Percentiles rank a stretch among this genome's conserved stretches.
Conservation (phyloP, 306 rosid genomes). For the Trifolium subterraneum region DNA sequence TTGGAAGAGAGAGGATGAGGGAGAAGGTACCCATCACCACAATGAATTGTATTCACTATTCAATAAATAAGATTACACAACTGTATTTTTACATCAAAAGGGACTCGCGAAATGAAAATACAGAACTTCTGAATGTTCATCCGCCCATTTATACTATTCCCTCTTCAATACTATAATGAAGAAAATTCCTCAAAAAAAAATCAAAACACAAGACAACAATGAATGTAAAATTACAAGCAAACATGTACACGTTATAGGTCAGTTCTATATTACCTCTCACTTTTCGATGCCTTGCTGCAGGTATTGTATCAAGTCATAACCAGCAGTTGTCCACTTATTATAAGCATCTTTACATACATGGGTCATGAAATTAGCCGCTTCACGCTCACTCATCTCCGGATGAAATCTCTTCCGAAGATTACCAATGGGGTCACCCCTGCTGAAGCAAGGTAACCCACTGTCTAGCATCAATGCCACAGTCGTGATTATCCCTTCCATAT, state of each 20-base stretch:
- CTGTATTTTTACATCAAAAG: constrained; percentile 48
- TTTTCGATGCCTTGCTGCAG: constrained; percentile 99
- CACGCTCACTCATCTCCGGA: constrained; percentile 96
- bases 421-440: constrained; percentile 96
- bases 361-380: constrained; percentile 97
- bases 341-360: constrained; percentile 96
- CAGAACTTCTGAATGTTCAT: constrained; percentile 34
- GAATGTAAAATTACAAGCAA: constrained; percentile 52
- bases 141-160: constrained; percentile 43
- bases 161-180: constrained; percentile 42
- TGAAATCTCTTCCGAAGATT: constrained; percentile 97
- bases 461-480: constrained; percentile 88
- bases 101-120: constrained; percentile 36
- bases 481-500: constrained; percentile 87
- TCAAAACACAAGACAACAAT: constrained; percentile 40
- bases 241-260: constrained; percentile 60
- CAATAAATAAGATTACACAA: constrained; percentile 43
- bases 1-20: not conserved
- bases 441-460: constrained; percentile 97
- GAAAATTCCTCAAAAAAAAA: constrained; percentile 46
- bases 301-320: constrained; percentile 95
- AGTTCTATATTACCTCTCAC: constrained; percentile 44
- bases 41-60: constrained; percentile 43
- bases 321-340: constrained; percentile 99
- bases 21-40: constrained; percentile 18